These are phyloP conservation scores for Leccinum cinnamomeum DNA, from an alignment of 1,284 basidiomycete species.

Conservation along the genomic window DNA sequence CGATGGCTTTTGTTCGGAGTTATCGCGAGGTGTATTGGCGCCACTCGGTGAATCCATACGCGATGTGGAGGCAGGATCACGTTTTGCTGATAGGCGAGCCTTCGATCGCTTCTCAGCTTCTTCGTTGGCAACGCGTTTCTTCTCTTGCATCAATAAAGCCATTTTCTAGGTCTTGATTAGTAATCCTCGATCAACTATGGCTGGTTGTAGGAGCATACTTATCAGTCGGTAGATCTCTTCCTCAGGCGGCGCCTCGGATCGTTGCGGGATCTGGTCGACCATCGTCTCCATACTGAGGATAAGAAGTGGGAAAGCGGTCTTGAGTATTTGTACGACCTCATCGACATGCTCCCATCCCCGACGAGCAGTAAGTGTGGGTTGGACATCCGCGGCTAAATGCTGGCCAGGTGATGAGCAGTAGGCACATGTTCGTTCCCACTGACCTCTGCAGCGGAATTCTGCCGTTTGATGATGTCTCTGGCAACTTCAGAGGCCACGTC, in stretches of 20 bases:
- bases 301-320: slow-evolving; percentile 95
- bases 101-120: slow-evolving; percentile 76
- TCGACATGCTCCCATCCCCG: slow-evolving; percentile 93
- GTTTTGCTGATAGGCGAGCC: slow-evolving; percentile 72
- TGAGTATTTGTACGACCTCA: slow-evolving; percentile 92
- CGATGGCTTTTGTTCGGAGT: slow-evolving; percentile 37
- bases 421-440: slow-evolving; percentile 28
- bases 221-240: slow-evolving; percentile 96
- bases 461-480: slow-evolving; percentile 33
- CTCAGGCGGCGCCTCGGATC: slow-evolving; percentile 90
- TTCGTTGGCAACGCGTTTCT: slow-evolving; percentile 63
- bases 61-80: slow-evolving; percentile 51
- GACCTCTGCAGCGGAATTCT: slow-evolving; percentile 16
- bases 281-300: slow-evolving; percentile 97
- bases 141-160: slow-evolving; percentile 60
- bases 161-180: slow-evolving; percentile 42
- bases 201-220: slow-evolving; percentile 68
- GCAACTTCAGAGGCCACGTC: slow-evolving; percentile 33
- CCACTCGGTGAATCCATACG: slow-evolving; percentile 62
- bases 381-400: slow-evolving; percentile 32
- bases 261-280: slow-evolving; percentile 91
- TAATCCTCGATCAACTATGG: slow-evolving; percentile 1
- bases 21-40: slow-evolving; percentile 36
- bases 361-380: slow-evolving; percentile 48
- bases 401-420: slow-evolving; percentile 20